Evolutionary conservation across 164 flowering plant genomes (phyloP).

Genomic region (Aristolochia californica): DNA sequence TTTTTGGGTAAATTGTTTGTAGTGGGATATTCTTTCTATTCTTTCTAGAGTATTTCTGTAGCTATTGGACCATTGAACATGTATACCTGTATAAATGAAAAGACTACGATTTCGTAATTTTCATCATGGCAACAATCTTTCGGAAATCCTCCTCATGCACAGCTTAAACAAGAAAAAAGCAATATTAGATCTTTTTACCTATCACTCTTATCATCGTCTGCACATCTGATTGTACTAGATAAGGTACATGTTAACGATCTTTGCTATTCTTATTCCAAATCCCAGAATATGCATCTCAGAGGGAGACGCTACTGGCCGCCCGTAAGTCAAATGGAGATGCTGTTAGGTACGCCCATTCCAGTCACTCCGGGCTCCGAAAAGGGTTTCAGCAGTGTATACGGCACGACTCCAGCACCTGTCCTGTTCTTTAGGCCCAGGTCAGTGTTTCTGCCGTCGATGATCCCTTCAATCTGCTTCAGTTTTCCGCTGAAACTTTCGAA

Average conservation of each 20-base stretch:
- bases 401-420: conserved; percentile 29
- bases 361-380: conserved; percentile 22
- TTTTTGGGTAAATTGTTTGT: neutral
- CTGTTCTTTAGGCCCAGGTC: conserved; percentile 22
- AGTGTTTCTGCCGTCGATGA: conserved; percentile 24
- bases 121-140: too few species aligned
- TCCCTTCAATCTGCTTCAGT: conserved; percentile 25
- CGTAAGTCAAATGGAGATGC: conserved; percentile 19
- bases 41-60: neutral
- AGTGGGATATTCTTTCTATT: neutral
- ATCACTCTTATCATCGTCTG: too few species aligned
- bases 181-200: too few species aligned
- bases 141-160: too few species aligned
- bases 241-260: too few species aligned
- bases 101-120: neutral
- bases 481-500: conserved; percentile 19
- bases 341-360: conserved; percentile 21
- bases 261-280: too few species aligned
- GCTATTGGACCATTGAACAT: too few species aligned
- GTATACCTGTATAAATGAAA: conserved; percentile 1
- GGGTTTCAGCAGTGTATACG: conserved; percentile 34
- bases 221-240: too few species aligned
- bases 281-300: too few species aligned
- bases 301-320: too few species aligned
- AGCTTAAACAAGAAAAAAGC: too few species aligned